Conservation (phyloP, 139 green algal genomes). For the Chlamydomonas schloesseri region DNA sequence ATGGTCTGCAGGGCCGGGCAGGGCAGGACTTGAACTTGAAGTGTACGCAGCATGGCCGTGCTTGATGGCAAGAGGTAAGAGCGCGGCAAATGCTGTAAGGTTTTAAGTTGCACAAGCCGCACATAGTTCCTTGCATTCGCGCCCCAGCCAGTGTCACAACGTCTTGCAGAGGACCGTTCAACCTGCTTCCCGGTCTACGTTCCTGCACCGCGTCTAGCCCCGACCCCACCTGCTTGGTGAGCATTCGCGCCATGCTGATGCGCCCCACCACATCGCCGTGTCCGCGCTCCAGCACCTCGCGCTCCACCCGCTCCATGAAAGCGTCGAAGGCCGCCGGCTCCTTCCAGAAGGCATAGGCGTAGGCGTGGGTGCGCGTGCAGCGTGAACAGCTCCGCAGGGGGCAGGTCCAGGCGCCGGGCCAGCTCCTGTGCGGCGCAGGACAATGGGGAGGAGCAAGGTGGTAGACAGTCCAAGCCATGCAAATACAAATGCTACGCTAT, state of each 20-base stretch:
- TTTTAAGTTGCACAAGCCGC: too few relatives aligned
- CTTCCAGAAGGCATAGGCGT: constrained; percentile 52
- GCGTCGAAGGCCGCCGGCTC: constrained; percentile 8
- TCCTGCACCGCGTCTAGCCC: too few relatives aligned
- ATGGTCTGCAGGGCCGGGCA: constrained; percentile 9
- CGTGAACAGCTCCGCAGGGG: constrained; percentile 18
- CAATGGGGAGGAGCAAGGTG: background rate
- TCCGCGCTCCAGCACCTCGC: constrained; percentile 3
- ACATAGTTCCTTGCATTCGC: too few relatives aligned
- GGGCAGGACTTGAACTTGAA: too few relatives aligned
- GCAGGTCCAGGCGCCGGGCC: background rate
- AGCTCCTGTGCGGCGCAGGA: background rate
- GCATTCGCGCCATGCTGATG: background rate
- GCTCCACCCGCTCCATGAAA: constrained; percentile 58
- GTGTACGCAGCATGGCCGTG: too few relatives aligned
- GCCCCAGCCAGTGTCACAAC: too few relatives aligned
- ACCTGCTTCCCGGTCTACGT: too few relatives aligned
- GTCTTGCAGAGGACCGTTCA: too few relatives aligned
- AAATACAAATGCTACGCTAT: background rate
- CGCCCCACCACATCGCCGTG: background rate
- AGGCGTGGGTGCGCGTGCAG: constrained; percentile 49
- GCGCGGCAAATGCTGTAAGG: too few relatives aligned
- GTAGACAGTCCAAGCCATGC: background rate
- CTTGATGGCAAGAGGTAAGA: too few relatives aligned
- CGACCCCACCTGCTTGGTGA: constrained; percentile 13